Evolutionary conservation across 192 early-diverging fungal species (phyloP), one percentile per base, ranked within the genome.

Genomic region (Coemansia sp.): DNA sequence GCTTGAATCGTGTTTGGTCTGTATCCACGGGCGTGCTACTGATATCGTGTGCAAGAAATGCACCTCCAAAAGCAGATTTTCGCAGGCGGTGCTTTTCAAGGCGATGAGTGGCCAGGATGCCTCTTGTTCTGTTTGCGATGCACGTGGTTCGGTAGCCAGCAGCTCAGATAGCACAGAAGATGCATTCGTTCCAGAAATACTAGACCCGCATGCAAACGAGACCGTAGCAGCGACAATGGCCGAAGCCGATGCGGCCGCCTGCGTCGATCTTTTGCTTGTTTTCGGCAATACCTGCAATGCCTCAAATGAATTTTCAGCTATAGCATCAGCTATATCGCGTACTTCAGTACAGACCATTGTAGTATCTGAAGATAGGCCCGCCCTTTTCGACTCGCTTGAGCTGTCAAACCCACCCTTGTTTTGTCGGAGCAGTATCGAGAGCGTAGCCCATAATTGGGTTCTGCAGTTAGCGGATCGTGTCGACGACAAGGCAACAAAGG

Each of bases 21-120:
- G 69, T 43, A 65, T 77, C 4, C 66, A 62, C 23, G 78, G 78
- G 5, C 33, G 71, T 20, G 63, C 67, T 10, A 46, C 60, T 39
- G 59, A 70, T 20, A 60, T 73, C 63, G 55, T 65, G n/a, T 81
- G 78, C 45, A 65, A 21, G 35, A 62, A 48, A 12, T 81, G 78
- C 38, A 73, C 69, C 12, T 67, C 74, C 7, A 66, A 60, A 46
- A 73, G 62, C 58, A 48, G 51, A 43, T 67, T 81, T 18, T 76
- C 78, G 0, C 78, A 76, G 51, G 78, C 78, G 10, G 71, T 73
- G n/a, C 43, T 81, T 16, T 73, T 76, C 41, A 73, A 70, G 36
- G 60, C 63, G 15, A 73, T 70, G 67, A 67, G 67, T 51, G 56
- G 46, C 15, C 57, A 64, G 56, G 44, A 39, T 1, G 44, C 76